phyloP scores from a whole-genome alignment of 2,329 filamentous ascomycete genomes.

The Colletotrichum sp. region DNA sequence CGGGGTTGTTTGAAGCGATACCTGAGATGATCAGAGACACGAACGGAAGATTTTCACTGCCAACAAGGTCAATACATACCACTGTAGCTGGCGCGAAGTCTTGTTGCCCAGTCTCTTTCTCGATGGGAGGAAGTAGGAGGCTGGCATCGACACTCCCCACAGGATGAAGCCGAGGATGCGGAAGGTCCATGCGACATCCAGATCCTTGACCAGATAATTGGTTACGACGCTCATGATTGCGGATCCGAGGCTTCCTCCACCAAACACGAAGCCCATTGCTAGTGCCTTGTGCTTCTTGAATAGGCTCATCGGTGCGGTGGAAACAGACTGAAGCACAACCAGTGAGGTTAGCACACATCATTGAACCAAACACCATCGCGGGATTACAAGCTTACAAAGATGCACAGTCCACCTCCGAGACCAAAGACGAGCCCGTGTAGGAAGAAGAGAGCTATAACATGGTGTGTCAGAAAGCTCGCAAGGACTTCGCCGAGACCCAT shows the following conservation, averaged over 20 bases:
- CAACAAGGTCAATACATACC: slow-evolving; percentile 10
- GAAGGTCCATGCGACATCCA: slow-evolving; percentile 32
- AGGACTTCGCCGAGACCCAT: slow-evolving; percentile 31
- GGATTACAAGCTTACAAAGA: slow-evolving; percentile 22
- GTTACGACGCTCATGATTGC: slow-evolving; percentile 30
- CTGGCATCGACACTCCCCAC: slow-evolving; percentile 31
- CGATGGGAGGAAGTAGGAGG: slow-evolving; percentile 24
- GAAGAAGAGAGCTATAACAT: slow-evolving; percentile 27
- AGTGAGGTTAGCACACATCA: neutral
- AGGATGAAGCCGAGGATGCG: slow-evolving; percentile 29
- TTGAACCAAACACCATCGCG: neutral
- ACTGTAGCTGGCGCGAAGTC: slow-evolving; percentile 23
- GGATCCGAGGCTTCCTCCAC: slow-evolving; percentile 29
- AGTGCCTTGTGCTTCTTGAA: slow-evolving; percentile 30
- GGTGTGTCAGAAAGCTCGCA: slow-evolving; percentile 27
- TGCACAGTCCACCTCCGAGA: slow-evolving; percentile 27
- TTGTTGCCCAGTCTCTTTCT: neutral
- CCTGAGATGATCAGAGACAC: slow-evolving; percentile 16
- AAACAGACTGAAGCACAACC: slow-evolving; percentile 23
- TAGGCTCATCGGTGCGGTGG: slow-evolving; percentile 29
- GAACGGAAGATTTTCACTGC: neutral
- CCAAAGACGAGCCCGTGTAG: slow-evolving; percentile 31
- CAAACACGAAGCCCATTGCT: slow-evolving; percentile 31
- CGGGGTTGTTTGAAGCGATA: slow-evolving; percentile 27
- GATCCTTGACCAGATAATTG: slow-evolving; percentile 23